Evolutionary conservation across 23 red algal genomes (phyloP).

Genomic region (Agarophyton chilense): DNA sequence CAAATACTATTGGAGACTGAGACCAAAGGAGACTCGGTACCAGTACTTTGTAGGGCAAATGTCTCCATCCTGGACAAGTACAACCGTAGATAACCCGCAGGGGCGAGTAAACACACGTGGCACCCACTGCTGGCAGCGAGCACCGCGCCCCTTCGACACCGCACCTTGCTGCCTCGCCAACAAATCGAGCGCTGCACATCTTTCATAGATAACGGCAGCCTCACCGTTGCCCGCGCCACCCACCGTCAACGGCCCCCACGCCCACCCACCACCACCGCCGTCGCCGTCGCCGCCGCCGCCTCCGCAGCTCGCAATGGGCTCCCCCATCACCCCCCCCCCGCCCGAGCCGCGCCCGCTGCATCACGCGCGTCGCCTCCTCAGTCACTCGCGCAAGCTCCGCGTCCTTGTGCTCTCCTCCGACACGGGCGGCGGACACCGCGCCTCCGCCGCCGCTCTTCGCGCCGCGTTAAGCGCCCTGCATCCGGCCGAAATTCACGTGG

Average conservation of each 20-base stretch:
- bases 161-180: too few relatives aligned
- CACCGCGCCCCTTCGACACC: too few relatives aligned
- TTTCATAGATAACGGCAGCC: too few relatives aligned
- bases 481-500: conserved; percentile 45
- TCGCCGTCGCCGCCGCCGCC: background rate
- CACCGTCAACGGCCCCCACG: background rate
- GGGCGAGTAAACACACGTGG: too few relatives aligned
- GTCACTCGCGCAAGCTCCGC: conserved; percentile 49
- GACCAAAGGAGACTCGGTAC: too few relatives aligned
- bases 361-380: conserved; percentile 13
- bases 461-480: conserved; percentile 77
- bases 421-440: conserved; percentile 89
- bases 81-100: too few relatives aligned
- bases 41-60: too few relatives aligned
- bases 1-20: too few relatives aligned
- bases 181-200: too few relatives aligned
- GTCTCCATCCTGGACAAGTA: too few relatives aligned
- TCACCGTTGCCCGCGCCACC: background rate
- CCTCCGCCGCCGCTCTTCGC: conserved; percentile 81
- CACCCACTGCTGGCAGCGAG: too few relatives aligned
- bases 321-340: background rate
- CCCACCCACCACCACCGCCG: background rate
- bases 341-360: background rate
- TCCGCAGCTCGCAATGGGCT: background rate
- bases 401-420: conserved; percentile 74